Evolutionary conservation across 1,139 yeast genomes (phyloP).

Genomic region (Barnettozyma hawaiiensis): DNA sequence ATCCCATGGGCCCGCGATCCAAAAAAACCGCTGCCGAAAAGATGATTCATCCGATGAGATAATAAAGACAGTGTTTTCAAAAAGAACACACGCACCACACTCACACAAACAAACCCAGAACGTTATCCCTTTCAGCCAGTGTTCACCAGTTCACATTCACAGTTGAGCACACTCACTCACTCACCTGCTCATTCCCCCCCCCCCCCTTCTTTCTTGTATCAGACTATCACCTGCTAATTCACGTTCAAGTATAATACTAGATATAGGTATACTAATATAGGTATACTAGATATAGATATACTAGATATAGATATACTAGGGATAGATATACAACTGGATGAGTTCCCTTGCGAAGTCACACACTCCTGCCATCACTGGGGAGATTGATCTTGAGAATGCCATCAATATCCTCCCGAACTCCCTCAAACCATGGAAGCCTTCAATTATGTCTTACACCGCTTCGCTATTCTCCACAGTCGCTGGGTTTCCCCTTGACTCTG

Average conservation of each 20-base stretch:
- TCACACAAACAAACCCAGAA: too few relatives aligned
- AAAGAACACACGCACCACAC: too few relatives aligned
- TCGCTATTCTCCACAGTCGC: constrained; percentile 61
- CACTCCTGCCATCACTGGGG: constrained; percentile 36
- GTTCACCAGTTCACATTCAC: too few relatives aligned
- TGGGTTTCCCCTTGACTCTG: constrained; percentile 83
- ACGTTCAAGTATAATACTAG: too few relatives aligned
- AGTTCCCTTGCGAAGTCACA: not conserved
- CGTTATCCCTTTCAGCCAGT: too few relatives aligned
- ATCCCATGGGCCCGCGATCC: not conserved
- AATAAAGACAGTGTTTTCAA: not conserved
- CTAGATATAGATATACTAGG: too few relatives aligned
- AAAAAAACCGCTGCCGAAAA: not conserved
- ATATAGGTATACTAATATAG: too few relatives aligned
- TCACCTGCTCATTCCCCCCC: not conserved
- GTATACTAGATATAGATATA: too few relatives aligned
- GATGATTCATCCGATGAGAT: constrained; percentile 2
- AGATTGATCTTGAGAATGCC: constrained; percentile 28
- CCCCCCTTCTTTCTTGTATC: not conserved
- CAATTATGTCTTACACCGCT: constrained; percentile 57
- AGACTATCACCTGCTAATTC: not conserved
- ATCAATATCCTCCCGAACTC: constrained; percentile 45
- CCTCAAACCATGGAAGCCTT: constrained; percentile 51
- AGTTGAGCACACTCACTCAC: not conserved
- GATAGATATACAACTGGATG: not conserved